Base-by-base conservation (phyloP, 805 yeast species). In the Spathaspora passalidarum region DNA sequence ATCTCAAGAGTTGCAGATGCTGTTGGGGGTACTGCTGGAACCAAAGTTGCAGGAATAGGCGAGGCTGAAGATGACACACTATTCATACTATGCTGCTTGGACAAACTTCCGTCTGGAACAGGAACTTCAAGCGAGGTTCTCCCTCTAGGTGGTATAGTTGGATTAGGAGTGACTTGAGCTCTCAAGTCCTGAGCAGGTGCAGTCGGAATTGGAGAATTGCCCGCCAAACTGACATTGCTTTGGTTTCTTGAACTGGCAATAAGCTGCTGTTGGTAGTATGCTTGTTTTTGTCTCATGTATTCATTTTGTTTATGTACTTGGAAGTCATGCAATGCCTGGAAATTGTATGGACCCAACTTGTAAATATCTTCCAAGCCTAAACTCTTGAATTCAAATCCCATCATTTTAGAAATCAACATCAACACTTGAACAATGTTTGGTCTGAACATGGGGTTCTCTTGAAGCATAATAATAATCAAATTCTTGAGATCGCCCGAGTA, bases 371-470 rank as follows among this genome's bases (percentile, higher is more conserved):
- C 70, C 11, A 75, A 44, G 5, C 57, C 60, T 14, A 66, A 45
- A 2, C 55, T 51, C 1, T 50, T 52, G 34, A 62, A 66, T n/a
- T 73, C 69, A 42, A 43, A 50, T 5, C 57, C 56, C 49, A 78
- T 72, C 47, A 79, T 70, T 26, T 80, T 80, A 43, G 81, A 65
- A 62, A 90, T 69, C 38, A 80, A 66, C 61, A 85, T 81, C 29
- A 90, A 58, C 1, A 92, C 85, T 65, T 91, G 97, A 53, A 82
- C 88, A 14, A 89, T 81, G 61, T 89, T 91, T 2, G 98, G 98
- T 57, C 99, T 77, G 53, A 78, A 72, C 11, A 79, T 60, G 2
- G 97, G 96, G 54, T 85, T 87, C 47, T 88, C 96, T 51, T 87
- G 88, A 34, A 92, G 72, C 83, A 89, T 79, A 22, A 87, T 82